Evolutionary conservation across 768 basidiomycete genomes (phyloP).

Genomic region (Botryobasidium botryosum): DNA sequence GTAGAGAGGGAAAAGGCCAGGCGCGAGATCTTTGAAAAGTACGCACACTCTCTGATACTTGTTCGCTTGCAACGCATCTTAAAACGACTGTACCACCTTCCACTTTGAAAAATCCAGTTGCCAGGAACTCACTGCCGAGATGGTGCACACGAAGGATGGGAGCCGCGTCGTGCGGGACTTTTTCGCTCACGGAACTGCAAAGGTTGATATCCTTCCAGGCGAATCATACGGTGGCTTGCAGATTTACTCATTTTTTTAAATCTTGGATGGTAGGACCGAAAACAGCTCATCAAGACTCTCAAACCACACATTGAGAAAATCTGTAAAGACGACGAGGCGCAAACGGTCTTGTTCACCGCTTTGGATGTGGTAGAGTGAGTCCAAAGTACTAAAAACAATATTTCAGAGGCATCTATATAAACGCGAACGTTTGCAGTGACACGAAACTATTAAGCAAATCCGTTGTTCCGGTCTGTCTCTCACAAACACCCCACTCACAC

Average conservation of each 20-base stretch:
- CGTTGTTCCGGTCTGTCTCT: conserved; percentile 30
- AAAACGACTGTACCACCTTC: no score
- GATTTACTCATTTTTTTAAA: background rate
- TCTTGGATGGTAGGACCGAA: conserved; percentile 49
- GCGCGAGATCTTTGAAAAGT: conserved; percentile 71
- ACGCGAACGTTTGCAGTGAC: conserved; percentile 35
- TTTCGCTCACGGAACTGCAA: conserved; percentile 65
- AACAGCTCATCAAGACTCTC: conserved; percentile 75
- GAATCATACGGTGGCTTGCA: no score
- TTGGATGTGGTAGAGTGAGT: conserved; percentile 79
- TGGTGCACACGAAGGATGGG: conserved; percentile 89
- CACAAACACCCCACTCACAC: background rate
- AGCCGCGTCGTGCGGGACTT: conserved; percentile 76
- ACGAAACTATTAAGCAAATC: conserved; percentile 79
- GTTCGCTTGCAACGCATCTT: background rate
- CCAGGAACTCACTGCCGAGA: conserved; percentile 73
- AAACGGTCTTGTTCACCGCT: conserved; percentile 76
- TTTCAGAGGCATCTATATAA: background rate
- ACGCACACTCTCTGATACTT: conserved; percentile 15
- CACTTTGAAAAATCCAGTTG: conserved; percentile 29
- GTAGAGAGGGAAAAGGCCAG: conserved; percentile 53
- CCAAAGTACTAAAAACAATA: background rate
- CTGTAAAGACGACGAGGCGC: conserved; percentile 78
- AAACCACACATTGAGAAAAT: conserved; percentile 84
- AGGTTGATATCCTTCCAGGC: conserved; percentile 28